A percentile compares a stretch with the other conserved stretches of the same genome.
Conservation (phyloP, 2,329 filamentous ascomycete genomes). For the Penicillium corylophilum region DNA sequence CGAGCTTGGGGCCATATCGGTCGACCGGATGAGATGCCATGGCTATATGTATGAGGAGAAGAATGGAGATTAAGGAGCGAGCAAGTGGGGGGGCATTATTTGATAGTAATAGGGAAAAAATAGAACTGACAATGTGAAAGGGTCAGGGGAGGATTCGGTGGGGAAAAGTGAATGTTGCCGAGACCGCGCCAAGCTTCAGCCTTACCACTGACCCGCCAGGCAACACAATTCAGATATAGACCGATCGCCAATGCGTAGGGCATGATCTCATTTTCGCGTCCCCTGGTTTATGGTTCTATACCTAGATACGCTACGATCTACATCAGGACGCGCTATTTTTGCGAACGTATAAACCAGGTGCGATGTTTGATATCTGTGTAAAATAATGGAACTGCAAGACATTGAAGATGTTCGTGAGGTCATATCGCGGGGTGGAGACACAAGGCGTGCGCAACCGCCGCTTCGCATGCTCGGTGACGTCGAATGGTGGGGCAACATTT, state of each 20-base stretch:
- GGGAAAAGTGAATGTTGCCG: neutral
- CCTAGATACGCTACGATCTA: neutral
- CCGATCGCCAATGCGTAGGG: neutral
- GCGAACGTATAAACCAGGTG: neutral
- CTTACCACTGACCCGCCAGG: constrained; percentile 14
- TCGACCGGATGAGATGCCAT: constrained; percentile 29
- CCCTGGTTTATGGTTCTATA: neutral
- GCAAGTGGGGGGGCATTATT: neutral
- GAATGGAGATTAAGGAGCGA: neutral
- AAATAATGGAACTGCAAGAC: neutral
- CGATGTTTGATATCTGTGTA: neutral
- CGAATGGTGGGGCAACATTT: neutral
- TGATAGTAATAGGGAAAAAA: constrained; percentile 2
- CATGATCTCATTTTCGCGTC: neutral
- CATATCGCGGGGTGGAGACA: constrained; percentile 3
- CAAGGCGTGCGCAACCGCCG: neutral
- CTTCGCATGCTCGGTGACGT: constrained; percentile 2
- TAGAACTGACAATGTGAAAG: neutral
- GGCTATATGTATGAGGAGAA: constrained; percentile 9
- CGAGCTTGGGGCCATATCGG: constrained; percentile 39
- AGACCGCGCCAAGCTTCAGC: constrained; percentile 22
- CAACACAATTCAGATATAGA: constrained; percentile 3
- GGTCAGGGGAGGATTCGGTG: neutral
- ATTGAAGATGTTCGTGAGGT: constrained; percentile 6
- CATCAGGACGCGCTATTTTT: neutral